Base-by-base conservation (phyloP, 1,139 yeast species). In the Debaryomycetaceae sp. region DNA sequence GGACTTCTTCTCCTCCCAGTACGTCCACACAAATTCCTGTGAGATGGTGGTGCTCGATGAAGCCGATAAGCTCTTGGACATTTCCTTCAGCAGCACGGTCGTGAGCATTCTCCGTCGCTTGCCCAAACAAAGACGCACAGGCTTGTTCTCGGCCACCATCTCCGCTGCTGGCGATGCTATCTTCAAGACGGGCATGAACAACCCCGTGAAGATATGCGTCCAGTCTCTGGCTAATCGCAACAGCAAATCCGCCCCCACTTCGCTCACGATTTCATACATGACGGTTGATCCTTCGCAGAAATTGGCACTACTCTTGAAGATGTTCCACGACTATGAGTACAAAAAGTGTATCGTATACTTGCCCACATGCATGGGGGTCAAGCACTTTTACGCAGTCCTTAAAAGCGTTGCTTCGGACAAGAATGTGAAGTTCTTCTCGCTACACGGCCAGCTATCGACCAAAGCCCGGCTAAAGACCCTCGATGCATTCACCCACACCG, bases 121-220 rank as follows among this genome's bases (percentile, higher is more conserved):
- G 23, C 95, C 98, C 0, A 79, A 82, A 43, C 98, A 90, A 55
- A 73, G 95, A 45, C 68, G 98, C 45, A 86, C 95, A 0, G 98
- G 98, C 1, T 60, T 87, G 20, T 87, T 86, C 48, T 83, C 95
- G 2, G 97, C 97, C 2, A 87, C 97, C 0, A 72, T 87, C 27
- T 71, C 83, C 2, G 74, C 83, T 28, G 95, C 95, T 0, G 86
- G 83, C 13, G 61, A 66, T 31, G 64, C 68, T 26, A 68, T 80
- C 14, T 78, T 78, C 53, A 70, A 74, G 38, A 73, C 87, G 0
- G 95, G 96, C 12, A 72, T 87, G 71, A 68, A 93, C 34, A 86
- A 87, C 46, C 96, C 97, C 0, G 93, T 86, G 12, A 79, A 77
- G 44, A 68, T 87, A 15, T 71, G 78, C 2, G 97, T 87, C 5